Evolutionary conservation across 2,329 filamentous ascomycete species (phyloP).

Genomic region (Lecanicillium sp.): DNA sequence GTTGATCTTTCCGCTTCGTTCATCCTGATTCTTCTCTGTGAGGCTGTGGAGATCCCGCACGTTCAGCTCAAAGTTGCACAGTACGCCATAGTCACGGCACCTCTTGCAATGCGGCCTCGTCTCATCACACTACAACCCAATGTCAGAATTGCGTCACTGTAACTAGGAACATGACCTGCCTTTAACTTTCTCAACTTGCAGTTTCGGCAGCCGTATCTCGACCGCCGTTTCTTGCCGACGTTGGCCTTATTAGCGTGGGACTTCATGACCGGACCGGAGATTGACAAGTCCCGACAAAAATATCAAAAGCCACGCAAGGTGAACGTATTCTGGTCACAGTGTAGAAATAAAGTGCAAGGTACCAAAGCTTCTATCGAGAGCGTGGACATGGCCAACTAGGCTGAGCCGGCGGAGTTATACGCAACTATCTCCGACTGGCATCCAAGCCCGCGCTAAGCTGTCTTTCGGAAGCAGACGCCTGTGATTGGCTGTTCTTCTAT

Average conservation of each 20-base stretch:
- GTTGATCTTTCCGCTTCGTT: too few species aligned
- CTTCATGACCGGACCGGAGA: background rate
- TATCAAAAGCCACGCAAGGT: background rate
- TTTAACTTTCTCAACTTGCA: slow-evolving; percentile 47
- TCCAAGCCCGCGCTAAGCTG: background rate
- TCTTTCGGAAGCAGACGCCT: background rate
- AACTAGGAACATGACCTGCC: slow-evolving; percentile 22
- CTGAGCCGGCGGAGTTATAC: background rate
- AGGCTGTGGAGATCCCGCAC: slow-evolving; percentile 3
- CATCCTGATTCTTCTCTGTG: background rate
- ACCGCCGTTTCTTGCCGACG: slow-evolving; percentile 20
- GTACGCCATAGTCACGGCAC: background rate
- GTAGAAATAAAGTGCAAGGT: background rate
- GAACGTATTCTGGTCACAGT: background rate
- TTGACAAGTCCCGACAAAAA: background rate
- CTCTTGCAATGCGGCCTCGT: slow-evolving; percentile 3
- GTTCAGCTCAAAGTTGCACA: slow-evolving; percentile 5
- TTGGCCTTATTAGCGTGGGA: background rate
- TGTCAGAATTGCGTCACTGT: too few species aligned
- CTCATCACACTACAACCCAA: slow-evolving; percentile 11
- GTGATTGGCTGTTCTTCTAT: background rate
- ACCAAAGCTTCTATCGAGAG: background rate
- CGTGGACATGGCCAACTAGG: background rate
- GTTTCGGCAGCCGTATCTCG: slow-evolving; percentile 43
- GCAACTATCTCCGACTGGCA: background rate